phyloP scores from a whole-genome alignment of 345 rosid genomes.

The Salix suchowensis region DNA sequence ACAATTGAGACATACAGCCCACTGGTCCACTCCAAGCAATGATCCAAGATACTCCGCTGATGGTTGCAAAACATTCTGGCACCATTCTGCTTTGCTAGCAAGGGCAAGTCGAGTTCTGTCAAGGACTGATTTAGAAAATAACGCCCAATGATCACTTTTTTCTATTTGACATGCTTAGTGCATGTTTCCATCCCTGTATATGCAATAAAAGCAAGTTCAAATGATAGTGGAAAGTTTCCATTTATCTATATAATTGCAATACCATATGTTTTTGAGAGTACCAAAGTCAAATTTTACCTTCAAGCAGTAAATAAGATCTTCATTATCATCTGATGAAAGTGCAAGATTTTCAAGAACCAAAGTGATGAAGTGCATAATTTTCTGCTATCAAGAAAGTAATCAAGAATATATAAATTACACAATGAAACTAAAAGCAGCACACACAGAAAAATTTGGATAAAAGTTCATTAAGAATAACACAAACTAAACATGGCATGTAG shows the following conservation, averaged over 20 bases:
- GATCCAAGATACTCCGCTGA: constrained; percentile 95
- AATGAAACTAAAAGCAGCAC: constrained; percentile 7
- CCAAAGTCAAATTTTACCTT: constrained; percentile 45
- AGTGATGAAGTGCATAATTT: constrained; percentile 69
- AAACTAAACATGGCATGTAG: background rate
- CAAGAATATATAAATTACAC: constrained; percentile 11
- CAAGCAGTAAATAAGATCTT: constrained; percentile 84
- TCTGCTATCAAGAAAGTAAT: constrained; percentile 44
- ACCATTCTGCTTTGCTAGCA: constrained; percentile 82
- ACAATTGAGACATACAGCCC: constrained; percentile 67
- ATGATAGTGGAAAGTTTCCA: background rate
- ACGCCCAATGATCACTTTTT: constrained; percentile 70
- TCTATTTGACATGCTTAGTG: constrained; percentile 55
- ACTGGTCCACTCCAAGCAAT: constrained; percentile 68
- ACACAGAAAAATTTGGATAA: background rate
- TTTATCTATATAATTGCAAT: constrained; percentile 1
- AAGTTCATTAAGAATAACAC: background rate
- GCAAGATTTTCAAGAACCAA: constrained; percentile 90
- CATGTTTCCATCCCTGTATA: constrained; percentile 79
- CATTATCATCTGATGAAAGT: constrained; percentile 87
- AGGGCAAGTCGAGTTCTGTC: constrained; percentile 94
- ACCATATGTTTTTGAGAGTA: background rate
- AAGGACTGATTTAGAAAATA: constrained; percentile 88
- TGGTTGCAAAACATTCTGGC: constrained; percentile 80
- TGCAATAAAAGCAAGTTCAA: constrained; percentile 11